Evolutionary conservation across 148 eudicot species (phyloP), one percentile per base, ranked within the genome.

Genomic region (Arbutus unedo): DNA sequence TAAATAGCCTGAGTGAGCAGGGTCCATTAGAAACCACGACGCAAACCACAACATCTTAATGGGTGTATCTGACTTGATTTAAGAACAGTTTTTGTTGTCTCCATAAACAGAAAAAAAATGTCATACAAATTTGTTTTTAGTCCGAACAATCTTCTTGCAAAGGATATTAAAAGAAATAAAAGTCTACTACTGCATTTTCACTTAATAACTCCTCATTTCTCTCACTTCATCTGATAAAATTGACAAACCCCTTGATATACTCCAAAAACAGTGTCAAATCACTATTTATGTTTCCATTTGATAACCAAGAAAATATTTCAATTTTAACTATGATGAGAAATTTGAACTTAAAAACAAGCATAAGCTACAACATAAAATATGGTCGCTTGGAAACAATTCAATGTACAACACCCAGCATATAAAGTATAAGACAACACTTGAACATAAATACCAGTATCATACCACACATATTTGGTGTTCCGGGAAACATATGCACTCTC

Each of bases 391-490:
- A 31, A 31, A 31, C 38, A 43, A 66, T 4, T 38, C 64, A 53
- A 41, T 64, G 48, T 13, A 25, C 11, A 2, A 10, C 1, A 23
- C 2, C 76, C 53, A 74, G 70, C 81, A 71, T 71, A 18, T 15
- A 19, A 55, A 2, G 31, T 3, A 54, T 44, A 21, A 6, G 16
- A 8, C 9, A 23, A 16, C 13, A 8, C 16, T n/a, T 19, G 66
- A 38, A 31, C n/a, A 48, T 21, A 57, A 19, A 13, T 50, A 13
- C 7, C 74, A 53, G n/a, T 9, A 41, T 56, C 79, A 80, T 94
- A 96, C 99, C 99, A 97, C 99, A 66, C 99, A 94, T n/a, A 90
- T 97, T 86, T 90, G 95, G 85, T 96, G 99, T 86, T 96, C 99
- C 2, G 97, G 92, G 85, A 93, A 93, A 91, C 99, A 96, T 84